Evolutionary conservation across 306 rosid species (phyloP).

Genomic region (Quercus suber): DNA sequence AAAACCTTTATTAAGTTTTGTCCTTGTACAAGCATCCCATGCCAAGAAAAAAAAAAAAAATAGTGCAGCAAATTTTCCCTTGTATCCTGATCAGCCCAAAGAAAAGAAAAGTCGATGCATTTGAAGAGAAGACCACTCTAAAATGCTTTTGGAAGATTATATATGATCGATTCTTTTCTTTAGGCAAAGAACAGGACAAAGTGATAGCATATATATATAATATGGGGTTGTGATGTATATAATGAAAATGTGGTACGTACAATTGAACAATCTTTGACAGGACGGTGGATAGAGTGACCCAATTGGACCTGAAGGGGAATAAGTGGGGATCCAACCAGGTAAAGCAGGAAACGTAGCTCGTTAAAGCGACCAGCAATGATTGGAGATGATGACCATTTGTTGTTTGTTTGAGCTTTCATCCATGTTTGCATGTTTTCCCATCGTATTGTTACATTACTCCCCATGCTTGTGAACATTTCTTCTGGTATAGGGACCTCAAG

Average conservation of each 20-base stretch:
- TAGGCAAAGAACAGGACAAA: not conserved
- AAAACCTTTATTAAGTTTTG: too few relatives aligned
- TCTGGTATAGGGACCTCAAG: conserved; percentile 93
- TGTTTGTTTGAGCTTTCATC: conserved; percentile 88
- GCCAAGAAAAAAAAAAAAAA: too few relatives aligned
- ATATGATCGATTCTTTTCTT: not conserved
- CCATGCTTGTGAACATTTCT: conserved; percentile 88
- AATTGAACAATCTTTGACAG: conserved; percentile 76
- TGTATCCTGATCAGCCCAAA: not conserved
- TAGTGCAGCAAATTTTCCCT: not conserved
- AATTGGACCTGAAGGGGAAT: conserved; percentile 93
- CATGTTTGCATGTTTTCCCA: conserved; percentile 85
- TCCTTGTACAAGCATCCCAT: too few relatives aligned
- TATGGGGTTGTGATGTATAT: not conserved
- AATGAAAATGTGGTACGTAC: conserved; percentile 30
- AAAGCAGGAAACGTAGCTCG: conserved; percentile 80
- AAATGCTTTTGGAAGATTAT: not conserved
- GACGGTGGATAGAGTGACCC: conserved; percentile 77
- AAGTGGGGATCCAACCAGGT: conserved; percentile 94
- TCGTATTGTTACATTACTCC: conserved; percentile 52
- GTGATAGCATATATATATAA: not conserved
- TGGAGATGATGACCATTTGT: conserved; percentile 55
- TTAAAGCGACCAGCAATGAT: conserved; percentile 60
- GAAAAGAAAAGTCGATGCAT: not conserved
- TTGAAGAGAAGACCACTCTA: not conserved